Evolutionary conservation across 805 yeast species (phyloP), one percentile per base, ranked within the genome.

Genomic region (Metschnikowia drakensbergensis): DNA sequence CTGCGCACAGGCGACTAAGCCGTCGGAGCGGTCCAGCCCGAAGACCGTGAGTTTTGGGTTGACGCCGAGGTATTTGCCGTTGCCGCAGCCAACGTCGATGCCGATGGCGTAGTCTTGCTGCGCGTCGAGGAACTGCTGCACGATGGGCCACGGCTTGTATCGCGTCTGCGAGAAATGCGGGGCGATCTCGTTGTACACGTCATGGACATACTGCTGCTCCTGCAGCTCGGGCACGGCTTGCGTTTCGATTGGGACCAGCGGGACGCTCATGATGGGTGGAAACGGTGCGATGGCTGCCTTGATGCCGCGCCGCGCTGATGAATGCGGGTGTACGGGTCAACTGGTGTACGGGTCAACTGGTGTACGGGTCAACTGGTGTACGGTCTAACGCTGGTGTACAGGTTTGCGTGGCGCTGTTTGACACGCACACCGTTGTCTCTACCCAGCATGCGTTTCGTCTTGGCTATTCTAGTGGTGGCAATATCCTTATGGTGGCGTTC

Each of bases 131-230:
- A 86, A 94, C 51, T 75, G 65, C 45, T 87, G 88, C 26, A 94
- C 99, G 22, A 90, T 82, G 6, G 98, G 98, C 99, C 99, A 94
- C 27, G 98, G 97, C 71, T 87, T 92, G 68, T 91, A 94, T 42
- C 99, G 68, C 0, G 99, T 94, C 57, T 85, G 85, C 2, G 98
- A 91, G 65, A 94, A 94, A 64, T 94, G 99, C 7, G 83, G 58
- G 0, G 99, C 98, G 28, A 94, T 94, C 50, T 86, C 87, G 61
- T 94, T 88, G 70, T 94, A 94, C 8, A 94, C 96, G n/a, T 80
- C 79, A 65, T 94, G 99, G 1, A 94, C 99, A 60, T 80, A 84
- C 44, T 76, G 76, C 42, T 83, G 81, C 61, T 94, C 99, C 63
- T 82, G 85, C 8, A 61, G 55, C 32, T 71, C 73, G 1, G 89